Evolutionary conservation across 345 rosid genomes (phyloP).

Genomic region (Aquilaria sinensis): DNA sequence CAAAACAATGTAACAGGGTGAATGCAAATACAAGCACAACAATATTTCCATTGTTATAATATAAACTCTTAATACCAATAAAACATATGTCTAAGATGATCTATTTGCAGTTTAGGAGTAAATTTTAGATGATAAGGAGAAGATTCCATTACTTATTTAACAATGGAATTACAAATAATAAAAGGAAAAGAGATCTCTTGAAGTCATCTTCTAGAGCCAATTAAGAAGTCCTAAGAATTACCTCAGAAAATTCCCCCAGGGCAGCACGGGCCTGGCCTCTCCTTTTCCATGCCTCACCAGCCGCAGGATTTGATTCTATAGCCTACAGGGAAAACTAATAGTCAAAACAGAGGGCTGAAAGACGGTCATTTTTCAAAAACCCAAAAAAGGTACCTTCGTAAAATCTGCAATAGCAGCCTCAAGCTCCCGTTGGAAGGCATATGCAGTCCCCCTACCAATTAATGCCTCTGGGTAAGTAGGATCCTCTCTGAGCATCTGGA

Average conservation of each 20-base stretch:
- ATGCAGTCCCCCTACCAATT: slow-evolving; percentile 96
- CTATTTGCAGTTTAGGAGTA: no score
- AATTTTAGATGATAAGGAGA: slow-evolving; percentile 7
- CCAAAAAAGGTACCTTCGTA: slow-evolving; percentile 50
- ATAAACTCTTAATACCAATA: no score
- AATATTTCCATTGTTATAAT: background rate
- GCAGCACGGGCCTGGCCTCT: slow-evolving; percentile 99
- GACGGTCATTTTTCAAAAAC: background rate
- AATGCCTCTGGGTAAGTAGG: slow-evolving; percentile 90
- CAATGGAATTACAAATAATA: no score
- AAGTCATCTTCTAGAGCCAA: no score
- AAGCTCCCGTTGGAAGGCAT: slow-evolving; percentile 89
- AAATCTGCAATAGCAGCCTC: slow-evolving; percentile 85
- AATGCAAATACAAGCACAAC: background rate
- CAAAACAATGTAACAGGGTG: slow-evolving; percentile 10
- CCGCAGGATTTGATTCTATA: slow-evolving; percentile 76
- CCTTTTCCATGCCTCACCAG: slow-evolving; percentile 99
- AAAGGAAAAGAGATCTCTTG: slow-evolving; percentile 2
- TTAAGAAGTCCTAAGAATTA: slow-evolving; percentile 7
- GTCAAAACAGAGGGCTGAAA: background rate
- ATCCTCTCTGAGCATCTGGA: slow-evolving; percentile 79
- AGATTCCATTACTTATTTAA: slow-evolving; percentile 1
- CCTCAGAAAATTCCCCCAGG: slow-evolving; percentile 79
- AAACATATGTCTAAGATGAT: no score
- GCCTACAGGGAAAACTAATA: slow-evolving; percentile 46